These are phyloP conservation scores for Globisporangium heterothallicum DNA, from an alignment of 352 stramenopile species.

Conservation along the genomic window DNA sequence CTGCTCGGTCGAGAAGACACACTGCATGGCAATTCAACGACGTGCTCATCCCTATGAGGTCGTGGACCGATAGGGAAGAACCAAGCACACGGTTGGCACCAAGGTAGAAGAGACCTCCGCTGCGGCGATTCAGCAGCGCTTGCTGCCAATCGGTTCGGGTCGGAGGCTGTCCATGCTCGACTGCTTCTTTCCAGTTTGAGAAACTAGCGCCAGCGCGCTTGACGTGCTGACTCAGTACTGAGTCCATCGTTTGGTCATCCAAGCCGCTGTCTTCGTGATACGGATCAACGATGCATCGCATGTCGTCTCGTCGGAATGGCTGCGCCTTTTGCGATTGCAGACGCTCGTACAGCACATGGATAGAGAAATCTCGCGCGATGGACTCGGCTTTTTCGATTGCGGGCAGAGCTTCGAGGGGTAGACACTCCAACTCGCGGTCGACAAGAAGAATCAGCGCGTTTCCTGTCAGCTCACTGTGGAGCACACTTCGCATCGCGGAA, in stretches of 20 bases:
- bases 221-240: conserved; percentile 34
- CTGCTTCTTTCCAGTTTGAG: conserved; percentile 52
- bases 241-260: conserved; percentile 35
- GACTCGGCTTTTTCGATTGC: conserved; percentile 38
- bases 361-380: conserved; percentile 61
- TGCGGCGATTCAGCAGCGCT: conserved; percentile 42
- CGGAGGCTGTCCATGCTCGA: conserved; percentile 53
- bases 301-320: conserved; percentile 47
- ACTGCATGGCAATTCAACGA: conserved; percentile 58
- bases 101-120: conserved; percentile 65
- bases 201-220: conserved; percentile 24
- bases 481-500: conserved; percentile 26
- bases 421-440: conserved; percentile 37
- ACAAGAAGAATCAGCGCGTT: conserved; percentile 48
- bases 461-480: conserved; percentile 38
- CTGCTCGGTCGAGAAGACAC: conserved; percentile 70
- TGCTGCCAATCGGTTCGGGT: conserved; percentile 69
- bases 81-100: conserved; percentile 64
- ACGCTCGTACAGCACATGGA: conserved; percentile 61
- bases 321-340: conserved; percentile 45
- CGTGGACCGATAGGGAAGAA: conserved; percentile 29
- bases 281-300: conserved; percentile 62
- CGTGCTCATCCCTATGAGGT: conserved; percentile 69
- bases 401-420: conserved; percentile 55
- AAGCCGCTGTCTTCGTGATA: conserved; percentile 41